These are phyloP conservation scores for Apiospora arundinis DNA, from an alignment of 2,329 filamentous ascomycete species.

Conservation along the genomic window DNA sequence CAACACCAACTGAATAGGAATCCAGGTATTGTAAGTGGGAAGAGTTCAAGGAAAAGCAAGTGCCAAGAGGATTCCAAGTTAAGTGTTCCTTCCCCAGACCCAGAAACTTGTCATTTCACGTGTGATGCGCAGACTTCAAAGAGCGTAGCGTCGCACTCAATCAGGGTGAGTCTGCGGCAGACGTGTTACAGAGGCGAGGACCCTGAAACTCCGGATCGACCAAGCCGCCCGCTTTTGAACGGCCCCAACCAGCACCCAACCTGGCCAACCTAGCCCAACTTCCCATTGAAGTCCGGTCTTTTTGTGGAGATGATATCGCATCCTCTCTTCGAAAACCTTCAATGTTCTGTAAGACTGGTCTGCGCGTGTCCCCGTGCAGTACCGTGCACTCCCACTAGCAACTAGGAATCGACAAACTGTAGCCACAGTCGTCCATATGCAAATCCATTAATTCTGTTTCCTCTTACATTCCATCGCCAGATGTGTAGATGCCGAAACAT, in stretches of 20 bases:
- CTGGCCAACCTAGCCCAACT: too few relatives aligned
- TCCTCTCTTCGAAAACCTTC: background rate
- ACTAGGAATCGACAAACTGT: background rate
- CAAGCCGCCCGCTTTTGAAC: conserved; percentile 1
- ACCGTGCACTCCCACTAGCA: background rate
- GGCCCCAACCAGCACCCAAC: background rate
- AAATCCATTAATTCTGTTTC: background rate
- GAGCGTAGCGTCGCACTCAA: conserved; percentile 1
- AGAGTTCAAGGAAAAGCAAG: background rate
- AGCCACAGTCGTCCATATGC: background rate
- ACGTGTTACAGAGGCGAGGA: conserved; percentile 4
- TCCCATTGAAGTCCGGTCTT: background rate
- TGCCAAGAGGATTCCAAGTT: conserved; percentile 11
- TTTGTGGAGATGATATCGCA: background rate
- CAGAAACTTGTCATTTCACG: conserved; percentile 10
- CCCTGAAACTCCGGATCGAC: conserved; percentile 1
- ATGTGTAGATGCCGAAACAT: background rate
- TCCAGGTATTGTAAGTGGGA: background rate
- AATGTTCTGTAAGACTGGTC: too few relatives aligned
- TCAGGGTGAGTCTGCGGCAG: conserved; percentile 14
- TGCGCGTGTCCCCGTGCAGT: background rate
- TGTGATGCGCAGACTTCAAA: background rate
- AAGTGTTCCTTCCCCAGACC: conserved; percentile 12
- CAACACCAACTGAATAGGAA: background rate
- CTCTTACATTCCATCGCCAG: background rate